These are phyloP conservation scores for Decorospora gaudefroyi DNA, from an alignment of 2,329 filamentous ascomycete species.

Conservation along the genomic window DNA sequence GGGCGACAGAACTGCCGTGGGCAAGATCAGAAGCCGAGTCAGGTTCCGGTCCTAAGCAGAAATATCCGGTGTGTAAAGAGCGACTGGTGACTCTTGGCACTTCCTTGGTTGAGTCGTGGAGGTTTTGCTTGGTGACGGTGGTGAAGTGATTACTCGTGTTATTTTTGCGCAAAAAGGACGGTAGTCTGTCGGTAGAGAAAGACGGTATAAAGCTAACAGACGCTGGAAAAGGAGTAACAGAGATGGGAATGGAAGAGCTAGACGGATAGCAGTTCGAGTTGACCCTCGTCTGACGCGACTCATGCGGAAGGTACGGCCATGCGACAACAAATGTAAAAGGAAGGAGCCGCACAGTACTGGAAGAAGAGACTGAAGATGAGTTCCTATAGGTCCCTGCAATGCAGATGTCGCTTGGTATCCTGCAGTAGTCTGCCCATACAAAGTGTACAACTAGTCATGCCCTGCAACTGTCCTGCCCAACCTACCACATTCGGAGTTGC, in stretches of 20 bases:
- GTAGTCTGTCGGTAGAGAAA: too few species aligned
- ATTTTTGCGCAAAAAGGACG: too few species aligned
- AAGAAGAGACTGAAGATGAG: neutral
- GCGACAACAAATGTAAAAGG: neutral
- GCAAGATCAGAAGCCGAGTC: conserved; percentile 16
- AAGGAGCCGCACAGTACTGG: neutral
- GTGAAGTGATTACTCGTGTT: too few species aligned
- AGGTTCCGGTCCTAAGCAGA: conserved; percentile 14
- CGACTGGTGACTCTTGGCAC: too few species aligned
- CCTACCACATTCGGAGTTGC: conserved; percentile 14
- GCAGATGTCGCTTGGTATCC: conserved; percentile 11
- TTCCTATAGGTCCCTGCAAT: conserved; percentile 8
- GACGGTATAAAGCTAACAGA: too few species aligned
- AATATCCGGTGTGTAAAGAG: too few species aligned
- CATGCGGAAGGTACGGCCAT: neutral
- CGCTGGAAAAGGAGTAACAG: too few species aligned
- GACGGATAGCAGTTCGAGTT: too few species aligned
- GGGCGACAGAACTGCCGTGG: conserved; percentile 20
- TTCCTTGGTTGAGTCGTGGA: too few species aligned
- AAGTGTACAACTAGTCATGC: conserved; percentile 6
- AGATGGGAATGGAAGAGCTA: too few species aligned
- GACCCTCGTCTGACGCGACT: neutral
- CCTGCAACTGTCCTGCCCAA: conserved; percentile 6
- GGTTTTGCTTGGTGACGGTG: too few species aligned
- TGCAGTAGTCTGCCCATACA: conserved; percentile 2